These are phyloP conservation scores for Auxenochlorella pyrenoidosa DNA, from an alignment of 139 green algal genomes.

Conservation along the genomic window DNA sequence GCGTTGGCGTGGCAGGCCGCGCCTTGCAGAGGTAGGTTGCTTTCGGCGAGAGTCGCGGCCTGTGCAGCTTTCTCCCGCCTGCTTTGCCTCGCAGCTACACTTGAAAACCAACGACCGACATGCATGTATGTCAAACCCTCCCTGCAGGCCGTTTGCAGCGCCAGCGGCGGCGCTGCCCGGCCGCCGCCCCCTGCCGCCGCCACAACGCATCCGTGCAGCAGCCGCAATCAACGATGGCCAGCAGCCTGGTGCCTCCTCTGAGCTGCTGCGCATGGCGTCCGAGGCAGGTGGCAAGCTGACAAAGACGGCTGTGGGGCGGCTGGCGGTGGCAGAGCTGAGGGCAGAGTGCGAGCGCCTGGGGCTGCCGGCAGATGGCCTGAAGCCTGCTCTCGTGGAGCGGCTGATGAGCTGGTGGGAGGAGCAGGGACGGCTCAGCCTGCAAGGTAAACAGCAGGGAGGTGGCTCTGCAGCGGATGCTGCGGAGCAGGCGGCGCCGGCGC, in stretches of 20 bases:
- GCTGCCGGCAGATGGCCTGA: slow-evolving; percentile 27
- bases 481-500: neutral
- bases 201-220: neutral
- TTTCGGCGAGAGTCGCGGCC: too few relatives aligned
- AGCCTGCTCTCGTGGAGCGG: slow-evolving; percentile 40
- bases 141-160: neutral
- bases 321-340: slow-evolving; percentile 36
- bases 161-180: neutral
- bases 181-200: neutral
- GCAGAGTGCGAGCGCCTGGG: slow-evolving; percentile 21
- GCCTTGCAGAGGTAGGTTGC: too few relatives aligned
- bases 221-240: neutral
- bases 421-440: neutral
- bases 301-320: slow-evolving; percentile 31
- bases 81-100: too few relatives aligned
- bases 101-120: neutral
- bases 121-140: neutral
- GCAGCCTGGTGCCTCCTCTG: neutral
- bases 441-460: neutral
- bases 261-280: neutral
- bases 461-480: neutral
- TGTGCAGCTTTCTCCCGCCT: too few relatives aligned
- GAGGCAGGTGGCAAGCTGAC: slow-evolving; percentile 12
- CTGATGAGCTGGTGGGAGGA: slow-evolving; percentile 25
- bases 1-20: too few relatives aligned